These are phyloP conservation scores for Fusarium miscanthi DNA, from an alignment of 2,329 filamentous ascomycete genomes.

Conservation along the genomic window DNA sequence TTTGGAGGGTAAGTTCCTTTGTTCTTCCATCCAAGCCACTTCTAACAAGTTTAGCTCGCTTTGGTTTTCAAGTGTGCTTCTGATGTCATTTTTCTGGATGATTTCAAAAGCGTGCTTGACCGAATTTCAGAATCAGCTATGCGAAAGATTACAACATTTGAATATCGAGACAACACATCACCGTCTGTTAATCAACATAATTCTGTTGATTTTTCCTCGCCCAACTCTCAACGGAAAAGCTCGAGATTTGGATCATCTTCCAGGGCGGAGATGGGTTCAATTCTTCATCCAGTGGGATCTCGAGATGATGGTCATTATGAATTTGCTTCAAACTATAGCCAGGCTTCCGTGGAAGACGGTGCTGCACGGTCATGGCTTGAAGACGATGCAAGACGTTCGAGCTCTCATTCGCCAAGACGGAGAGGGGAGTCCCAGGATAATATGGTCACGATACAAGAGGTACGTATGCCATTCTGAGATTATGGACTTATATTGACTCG, in stretches of 20 bases:
- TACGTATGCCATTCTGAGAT: accelerated
- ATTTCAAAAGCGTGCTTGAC: slow-evolving; percentile 29
- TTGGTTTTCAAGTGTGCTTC: slow-evolving; percentile 31
- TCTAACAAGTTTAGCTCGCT: slow-evolving; percentile 9
- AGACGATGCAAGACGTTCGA: not conserved
- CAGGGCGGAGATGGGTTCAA: not conserved
- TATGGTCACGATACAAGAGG: slow-evolving; percentile 1
- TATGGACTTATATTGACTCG: accelerated
- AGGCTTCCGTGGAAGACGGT: not conserved
- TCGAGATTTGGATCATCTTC: not conserved
- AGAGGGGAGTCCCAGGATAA: not conserved
- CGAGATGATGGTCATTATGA: slow-evolving; percentile 11
- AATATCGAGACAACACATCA: not conserved
- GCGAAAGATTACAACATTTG: slow-evolving; percentile 22
- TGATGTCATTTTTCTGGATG: slow-evolving; percentile 27
- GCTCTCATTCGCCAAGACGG: not conserved
- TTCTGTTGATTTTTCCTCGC: not conserved
- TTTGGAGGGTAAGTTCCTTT: slow-evolving; percentile 18
- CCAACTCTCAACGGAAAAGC: not conserved
- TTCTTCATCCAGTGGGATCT: not conserved
- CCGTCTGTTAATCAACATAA: not conserved
- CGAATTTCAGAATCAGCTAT: slow-evolving; percentile 27
- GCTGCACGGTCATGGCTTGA: not conserved
- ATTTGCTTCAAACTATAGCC: not conserved
- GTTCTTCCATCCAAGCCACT: accelerated